These are phyloP conservation scores for Entophlyctis helioformis DNA, from an alignment of 192 early-diverging fungal species.

Conservation along the genomic window DNA sequence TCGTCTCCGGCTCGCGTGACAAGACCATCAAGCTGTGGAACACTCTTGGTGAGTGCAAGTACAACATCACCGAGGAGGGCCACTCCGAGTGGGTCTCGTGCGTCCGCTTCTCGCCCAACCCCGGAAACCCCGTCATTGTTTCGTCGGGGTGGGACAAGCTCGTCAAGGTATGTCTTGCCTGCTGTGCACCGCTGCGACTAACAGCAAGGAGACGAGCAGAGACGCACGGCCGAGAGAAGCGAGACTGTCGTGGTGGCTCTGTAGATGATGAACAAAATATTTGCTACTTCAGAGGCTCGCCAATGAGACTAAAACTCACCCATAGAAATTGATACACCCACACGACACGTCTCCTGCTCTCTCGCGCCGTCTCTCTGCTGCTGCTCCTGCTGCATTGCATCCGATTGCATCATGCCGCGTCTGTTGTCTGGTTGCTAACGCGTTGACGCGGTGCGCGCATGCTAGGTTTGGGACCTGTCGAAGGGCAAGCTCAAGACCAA, in stretches of 20 bases:
- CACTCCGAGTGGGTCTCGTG: slow-evolving; percentile 99
- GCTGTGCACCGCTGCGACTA: not conserved
- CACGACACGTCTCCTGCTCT: no score
- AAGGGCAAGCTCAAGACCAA: slow-evolving; percentile 99
- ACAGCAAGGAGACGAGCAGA: not conserved
- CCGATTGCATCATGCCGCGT: not conserved
- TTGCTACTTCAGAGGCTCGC: slow-evolving; percentile 37
- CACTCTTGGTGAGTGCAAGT: slow-evolving; percentile 99
- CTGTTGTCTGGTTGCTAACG: not conserved
- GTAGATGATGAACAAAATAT: slow-evolving; percentile 22
- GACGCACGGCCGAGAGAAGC: not conserved
- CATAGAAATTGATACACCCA: no score
- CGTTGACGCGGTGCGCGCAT: slow-evolving; percentile 1
- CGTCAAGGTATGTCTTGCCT: slow-evolving; percentile 74
- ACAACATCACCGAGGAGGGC: slow-evolving; percentile 90
- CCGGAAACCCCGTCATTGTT: slow-evolving; percentile 93
- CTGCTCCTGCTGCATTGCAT: not conserved
- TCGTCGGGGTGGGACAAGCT: slow-evolving; percentile 99
- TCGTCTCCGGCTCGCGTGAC: slow-evolving; percentile 96
- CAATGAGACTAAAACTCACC: slow-evolving; percentile 25
- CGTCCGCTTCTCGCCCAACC: slow-evolving; percentile 99
- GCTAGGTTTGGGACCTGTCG: slow-evolving; percentile 95
- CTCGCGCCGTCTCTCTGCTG: not conserved
- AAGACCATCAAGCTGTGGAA: slow-evolving; percentile 99
- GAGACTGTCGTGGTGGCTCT: not conserved